These are phyloP conservation scores for Pyricularia grisea DNA, from an alignment of 2,329 filamentous ascomycete species.

Conservation along the genomic window DNA sequence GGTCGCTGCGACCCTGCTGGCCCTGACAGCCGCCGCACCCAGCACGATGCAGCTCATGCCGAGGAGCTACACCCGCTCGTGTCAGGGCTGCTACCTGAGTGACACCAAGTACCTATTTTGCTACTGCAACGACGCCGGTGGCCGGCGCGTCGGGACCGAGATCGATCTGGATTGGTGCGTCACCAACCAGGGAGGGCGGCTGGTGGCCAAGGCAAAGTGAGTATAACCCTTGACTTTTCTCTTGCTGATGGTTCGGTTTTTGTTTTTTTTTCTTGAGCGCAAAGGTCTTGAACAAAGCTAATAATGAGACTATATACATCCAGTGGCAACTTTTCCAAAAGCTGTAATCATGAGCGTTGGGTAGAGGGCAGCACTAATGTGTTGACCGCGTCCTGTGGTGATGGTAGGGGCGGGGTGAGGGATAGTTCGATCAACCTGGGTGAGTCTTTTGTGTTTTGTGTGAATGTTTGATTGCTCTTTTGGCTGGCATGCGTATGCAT, in stretches of 20 bases:
- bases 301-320: not conserved
- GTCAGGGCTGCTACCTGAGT: not conserved
- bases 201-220: slow-evolving; percentile 2
- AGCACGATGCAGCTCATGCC: not conserved
- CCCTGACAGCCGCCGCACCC: not conserved
- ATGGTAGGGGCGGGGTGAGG: not conserved
- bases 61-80: slow-evolving; percentile 2
- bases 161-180: slow-evolving; percentile 5
- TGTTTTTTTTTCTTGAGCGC: not conserved
- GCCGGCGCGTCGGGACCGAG: slow-evolving; percentile 1
- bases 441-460: not conserved
- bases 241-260: too few species aligned
- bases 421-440: not conserved
- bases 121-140: not conserved
- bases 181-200: slow-evolving; percentile 1
- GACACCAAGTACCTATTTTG: slow-evolving; percentile 2
- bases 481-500: not conserved
- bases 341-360: slow-evolving; percentile 1
- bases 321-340: slow-evolving; percentile 1
- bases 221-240: not conserved
- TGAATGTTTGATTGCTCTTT: not conserved
- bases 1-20: not conserved
- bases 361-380: not conserved
- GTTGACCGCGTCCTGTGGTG: not conserved
- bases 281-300: not conserved